Evolutionary conservation across 495 filamentous ascomycete genomes (phyloP), one percentile per base, ranked within the genome.

Genomic region (Pyrenula aspistea): DNA sequence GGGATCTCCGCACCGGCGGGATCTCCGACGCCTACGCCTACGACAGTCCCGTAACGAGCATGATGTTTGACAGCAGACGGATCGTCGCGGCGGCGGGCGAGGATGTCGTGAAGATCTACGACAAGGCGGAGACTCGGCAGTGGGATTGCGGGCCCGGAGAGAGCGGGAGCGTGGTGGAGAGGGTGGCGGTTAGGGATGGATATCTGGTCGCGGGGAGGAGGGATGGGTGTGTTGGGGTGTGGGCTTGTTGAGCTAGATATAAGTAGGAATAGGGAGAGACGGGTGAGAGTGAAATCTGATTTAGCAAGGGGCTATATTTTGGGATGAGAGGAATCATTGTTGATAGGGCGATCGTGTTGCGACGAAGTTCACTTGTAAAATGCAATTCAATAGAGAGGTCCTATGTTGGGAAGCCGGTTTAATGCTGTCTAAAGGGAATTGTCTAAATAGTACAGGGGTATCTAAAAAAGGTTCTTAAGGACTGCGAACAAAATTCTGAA

Each of bases 21-120:
- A 96, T 99, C 61, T 89, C 86, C 65, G 93, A 99, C 66, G 94
- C 91, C 25, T 99, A 88, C 65, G 93, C 93, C 49, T 99, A 96
- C 68, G 90, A 96, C 65, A 78, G 89, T 64, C 85, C 92, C 0
- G 80, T 99, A 59, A 95, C 89, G 22, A 91, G 86, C 75, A 97
- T 97, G 93, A 93, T 93, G 84, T 99, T 99, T 64, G 93, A 99
- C 68, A 75, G 78, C 12, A 84, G 91, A 24, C 83, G 93, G 49
- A 99, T 99, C 59, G 91, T 92, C 8, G 82, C 89, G 50, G 91
- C 93, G 2, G 90, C 89, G 0, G 87, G 91, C 51, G 92, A 97
- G 68, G 84, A 85, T 62, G 89, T 96, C 24, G 89, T 90, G 59
- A 99, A 99, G 71, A 85, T 97, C 52, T 97, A 97, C 69, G 93